phyloP scores from a whole-genome alignment of 805 yeast species.

The Ogataea pilisensis region DNA sequence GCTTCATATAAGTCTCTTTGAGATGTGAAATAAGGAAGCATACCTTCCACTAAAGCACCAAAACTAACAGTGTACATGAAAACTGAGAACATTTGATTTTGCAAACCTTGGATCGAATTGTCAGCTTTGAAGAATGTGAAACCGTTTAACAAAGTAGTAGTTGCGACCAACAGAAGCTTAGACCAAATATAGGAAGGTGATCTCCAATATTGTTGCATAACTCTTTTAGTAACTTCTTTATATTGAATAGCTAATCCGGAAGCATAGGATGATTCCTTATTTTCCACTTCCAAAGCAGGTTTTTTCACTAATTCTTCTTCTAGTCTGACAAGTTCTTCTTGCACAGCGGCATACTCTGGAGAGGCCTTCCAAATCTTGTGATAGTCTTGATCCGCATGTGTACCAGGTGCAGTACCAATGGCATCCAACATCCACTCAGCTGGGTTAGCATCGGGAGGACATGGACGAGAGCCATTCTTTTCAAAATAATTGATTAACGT shows the following conservation, averaged over 20 bases:
- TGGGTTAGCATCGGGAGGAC: conserved; percentile 68
- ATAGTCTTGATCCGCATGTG: conserved; percentile 62
- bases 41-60: conserved; percentile 54
- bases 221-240: conserved; percentile 41
- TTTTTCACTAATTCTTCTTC: conserved; percentile 45
- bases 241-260: conserved; percentile 38
- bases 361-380: conserved; percentile 71
- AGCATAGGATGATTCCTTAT: conserved; percentile 38
- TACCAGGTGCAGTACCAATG: conserved; percentile 75
- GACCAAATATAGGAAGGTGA: conserved; percentile 54
- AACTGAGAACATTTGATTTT: conserved; percentile 72
- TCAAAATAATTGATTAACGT: conserved; percentile 63
- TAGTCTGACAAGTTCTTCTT: conserved; percentile 54
- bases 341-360: conserved; percentile 50
- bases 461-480: conserved; percentile 53
- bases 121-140: conserved; percentile 62
- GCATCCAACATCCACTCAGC: conserved; percentile 89
- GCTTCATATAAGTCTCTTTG: conserved; percentile 65
- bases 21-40: conserved; percentile 51
- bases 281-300: conserved; percentile 32
- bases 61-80: conserved; percentile 59
- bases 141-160: conserved; percentile 58
- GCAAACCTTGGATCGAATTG: conserved; percentile 58
- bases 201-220: conserved; percentile 58
- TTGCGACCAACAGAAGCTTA: conserved; percentile 46